These are phyloP conservation scores for Mikania micrantha DNA, from an alignment of 129 eudicot species.

Conservation along the genomic window DNA sequence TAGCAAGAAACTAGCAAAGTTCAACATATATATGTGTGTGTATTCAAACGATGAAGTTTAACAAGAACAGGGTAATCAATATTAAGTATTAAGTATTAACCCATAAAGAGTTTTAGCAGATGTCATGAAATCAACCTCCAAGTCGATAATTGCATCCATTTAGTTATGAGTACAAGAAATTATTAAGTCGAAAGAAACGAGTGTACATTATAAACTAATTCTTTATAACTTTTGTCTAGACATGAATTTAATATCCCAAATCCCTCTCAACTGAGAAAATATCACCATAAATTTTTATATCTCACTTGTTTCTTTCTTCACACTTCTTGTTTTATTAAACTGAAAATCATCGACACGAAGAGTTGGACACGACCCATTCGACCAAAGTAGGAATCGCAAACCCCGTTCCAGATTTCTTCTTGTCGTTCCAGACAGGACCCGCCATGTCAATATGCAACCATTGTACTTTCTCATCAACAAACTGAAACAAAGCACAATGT, in stretches of 20 bases:
- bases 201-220: too few species aligned
- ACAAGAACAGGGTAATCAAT: too few species aligned
- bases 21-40: too few species aligned
- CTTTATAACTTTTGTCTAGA: too few species aligned
- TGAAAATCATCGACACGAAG: conserved; percentile 30
- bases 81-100: too few species aligned
- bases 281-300: not conserved
- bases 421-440: conserved; percentile 90
- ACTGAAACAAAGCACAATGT: conserved; percentile 39
- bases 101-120: not conserved
- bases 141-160: too few species aligned
- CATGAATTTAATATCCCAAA: too few species aligned
- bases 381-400: conserved; percentile 78
- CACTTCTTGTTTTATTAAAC: not conserved
- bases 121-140: not conserved
- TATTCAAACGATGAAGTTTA: too few species aligned
- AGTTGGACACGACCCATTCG: conserved; percentile 81
- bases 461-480: conserved; percentile 92
- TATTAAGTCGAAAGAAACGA: too few species aligned
- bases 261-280: not conserved
- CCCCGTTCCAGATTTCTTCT: conserved; percentile 77
- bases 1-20: too few species aligned
- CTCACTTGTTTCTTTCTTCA: not conserved
- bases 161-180: too few species aligned
- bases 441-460: conserved; percentile 98